Evolutionary conservation across 352 stramenopile species (phyloP).

Genomic region (Elongisporangium anandrum): DNA sequence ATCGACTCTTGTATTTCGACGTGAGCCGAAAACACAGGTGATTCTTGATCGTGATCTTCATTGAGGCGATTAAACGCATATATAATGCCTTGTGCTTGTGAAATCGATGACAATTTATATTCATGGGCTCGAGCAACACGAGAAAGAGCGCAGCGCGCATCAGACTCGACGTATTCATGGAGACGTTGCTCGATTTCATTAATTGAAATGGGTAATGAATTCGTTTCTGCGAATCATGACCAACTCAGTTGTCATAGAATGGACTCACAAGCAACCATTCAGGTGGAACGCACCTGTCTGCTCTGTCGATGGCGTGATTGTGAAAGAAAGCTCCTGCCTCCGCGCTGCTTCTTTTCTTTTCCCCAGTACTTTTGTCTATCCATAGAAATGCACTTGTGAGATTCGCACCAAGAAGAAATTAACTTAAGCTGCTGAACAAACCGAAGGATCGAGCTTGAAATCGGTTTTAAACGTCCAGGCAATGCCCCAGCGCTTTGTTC

Average conservation of each 20-base stretch:
- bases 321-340: slow-evolving; percentile 49
- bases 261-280: neutral
- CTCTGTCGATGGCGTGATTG: slow-evolving; percentile 16
- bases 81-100: neutral
- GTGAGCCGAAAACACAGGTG: neutral
- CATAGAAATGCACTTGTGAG: neutral
- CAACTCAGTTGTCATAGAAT: neutral
- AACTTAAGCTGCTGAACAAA: slow-evolving; percentile 15
- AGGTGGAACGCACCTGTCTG: slow-evolving; percentile 2
- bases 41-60: neutral
- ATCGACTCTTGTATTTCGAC: neutral
- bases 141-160: slow-evolving; percentile 1
- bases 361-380: slow-evolving; percentile 66
- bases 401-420: slow-evolving; percentile 6
- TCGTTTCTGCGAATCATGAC: slow-evolving; percentile 3
- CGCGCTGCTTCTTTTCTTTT: slow-evolving; percentile 80
- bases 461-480: slow-evolving; percentile 85
- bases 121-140: neutral
- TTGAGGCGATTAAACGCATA: neutral
- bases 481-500: slow-evolving; percentile 92
- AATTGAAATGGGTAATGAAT: slow-evolving; percentile 34
- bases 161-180: slow-evolving; percentile 26
- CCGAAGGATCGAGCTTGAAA: slow-evolving; percentile 24
- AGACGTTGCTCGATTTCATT: slow-evolving; percentile 35
- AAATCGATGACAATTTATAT: slow-evolving; percentile 8